Evolutionary conservation across 257 asterid species (phyloP), one percentile per base, ranked within the genome.

Genomic region (Nicotiana tabacum): DNA sequence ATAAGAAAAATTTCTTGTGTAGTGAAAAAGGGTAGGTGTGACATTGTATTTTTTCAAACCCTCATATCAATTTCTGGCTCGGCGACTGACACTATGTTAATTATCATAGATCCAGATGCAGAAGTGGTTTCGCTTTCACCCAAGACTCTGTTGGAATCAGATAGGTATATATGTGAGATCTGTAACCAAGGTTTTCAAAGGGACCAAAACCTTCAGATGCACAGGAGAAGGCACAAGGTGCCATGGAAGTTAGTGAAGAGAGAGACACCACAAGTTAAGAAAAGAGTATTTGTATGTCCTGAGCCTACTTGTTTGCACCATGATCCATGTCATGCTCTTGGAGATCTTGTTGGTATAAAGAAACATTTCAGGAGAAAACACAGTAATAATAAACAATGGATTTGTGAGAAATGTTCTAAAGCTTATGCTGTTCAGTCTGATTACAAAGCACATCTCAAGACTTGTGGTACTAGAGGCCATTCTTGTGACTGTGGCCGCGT

Each of bases 401-500:
- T 91, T 57, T 92, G 97, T 81, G 91, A 89, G n/a, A 91, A 89
- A 78, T 92, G 97, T 87, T 85, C 92, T 0, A 92, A 92, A 32
- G 97, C 91, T 1, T 92, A 92, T 85, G 97, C 97, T 10, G 97
- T 92, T 4, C 97, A 91, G 70, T 91, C 97, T 7, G 97, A 92
- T 48, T 92, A 87, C 68, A 92, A 92, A 76, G 97, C 97, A 8
- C 97, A 92, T 55, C 90, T 92, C 89, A 92, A 92, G 32, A 92
- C 93, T 57, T 92, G 97, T 81, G 97, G 97, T 62, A 91, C 97
- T 27, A 89, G 94, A 15, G 97, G 97, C 58, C 97, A 92, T 72
- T 90, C 93, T 53, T 92, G 97, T 5, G 94, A 91, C 35, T 92
- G 97, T 46, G 97, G 97, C 81, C 93, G 92, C 51, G 94, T 92